phyloP scores from a whole-genome alignment of 257 asterid species.

The Cordia subcordata region DNA sequence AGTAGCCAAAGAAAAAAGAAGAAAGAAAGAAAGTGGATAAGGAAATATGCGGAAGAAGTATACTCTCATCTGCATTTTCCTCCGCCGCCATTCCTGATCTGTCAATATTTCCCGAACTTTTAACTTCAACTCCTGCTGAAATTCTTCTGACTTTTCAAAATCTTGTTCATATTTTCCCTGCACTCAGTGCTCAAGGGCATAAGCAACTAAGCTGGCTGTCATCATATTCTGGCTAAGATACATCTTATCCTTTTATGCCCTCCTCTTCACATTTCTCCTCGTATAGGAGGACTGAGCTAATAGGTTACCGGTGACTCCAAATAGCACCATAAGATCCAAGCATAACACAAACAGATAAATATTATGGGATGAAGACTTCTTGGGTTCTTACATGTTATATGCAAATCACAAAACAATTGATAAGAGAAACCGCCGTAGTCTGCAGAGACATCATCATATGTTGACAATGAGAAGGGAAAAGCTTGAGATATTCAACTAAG shows the following conservation, averaged over 20 bases:
- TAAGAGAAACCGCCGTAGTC: too few species aligned
- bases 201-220: slow-evolving; percentile 1
- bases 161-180: slow-evolving; percentile 97
- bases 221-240: background rate
- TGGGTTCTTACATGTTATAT: too few species aligned
- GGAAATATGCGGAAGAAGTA: slow-evolving; percentile 6
- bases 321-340: background rate
- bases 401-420: too few species aligned
- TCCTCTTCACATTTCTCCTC: background rate
- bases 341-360: background rate
- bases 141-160: slow-evolving; percentile 69
- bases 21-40: background rate
- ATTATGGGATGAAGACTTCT: too few species aligned
- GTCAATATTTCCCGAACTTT: slow-evolving; percentile 95
- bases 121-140: slow-evolving; percentile 81
- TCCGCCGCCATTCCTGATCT: slow-evolving; percentile 98
- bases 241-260: background rate
- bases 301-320: background rate
- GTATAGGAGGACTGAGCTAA: too few species aligned
- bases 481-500: too few species aligned
- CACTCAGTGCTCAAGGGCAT: slow-evolving; percentile 13
- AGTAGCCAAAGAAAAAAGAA: background rate
- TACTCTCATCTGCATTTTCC: slow-evolving; percentile 99
- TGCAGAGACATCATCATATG: too few species aligned
- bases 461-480: too few species aligned